Percentiles rank a stretch among this genome's conserved stretches.
These are phyloP conservation scores for Neophaeococcomyces aloes DNA, from an alignment of 2,329 filamentous ascomycete genomes.

Conservation along the genomic window DNA sequence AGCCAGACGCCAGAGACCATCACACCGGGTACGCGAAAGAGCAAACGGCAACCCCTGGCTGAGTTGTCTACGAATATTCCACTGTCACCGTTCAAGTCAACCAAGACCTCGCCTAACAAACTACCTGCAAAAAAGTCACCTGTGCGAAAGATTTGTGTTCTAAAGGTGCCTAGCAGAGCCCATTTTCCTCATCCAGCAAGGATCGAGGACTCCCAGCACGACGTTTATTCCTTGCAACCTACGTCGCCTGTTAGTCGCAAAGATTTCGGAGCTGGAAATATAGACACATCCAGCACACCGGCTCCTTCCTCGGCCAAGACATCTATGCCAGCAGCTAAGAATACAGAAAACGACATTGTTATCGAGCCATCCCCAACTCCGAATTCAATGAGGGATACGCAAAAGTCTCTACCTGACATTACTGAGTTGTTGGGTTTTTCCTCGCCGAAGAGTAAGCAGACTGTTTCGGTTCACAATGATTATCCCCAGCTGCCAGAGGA, in stretches of 20 bases:
- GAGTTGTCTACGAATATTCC: slow-evolving; percentile 12
- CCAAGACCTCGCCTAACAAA: slow-evolving; percentile 7
- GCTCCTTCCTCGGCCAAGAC: not conserved
- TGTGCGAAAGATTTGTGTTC: slow-evolving; percentile 12
- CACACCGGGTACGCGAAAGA: slow-evolving; percentile 10
- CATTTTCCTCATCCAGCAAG: not conserved
- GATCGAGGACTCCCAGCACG: slow-evolving; percentile 15
- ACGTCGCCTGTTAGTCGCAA: slow-evolving; percentile 14
- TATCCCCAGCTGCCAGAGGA: too few relatives aligned
- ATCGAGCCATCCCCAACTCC: not conserved
- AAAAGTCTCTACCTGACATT: slow-evolving; percentile 1
- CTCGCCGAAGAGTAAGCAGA: not conserved
- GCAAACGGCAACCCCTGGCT: slow-evolving; percentile 11
- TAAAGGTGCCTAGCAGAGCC: slow-evolving; percentile 14
- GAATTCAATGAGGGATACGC: not conserved
- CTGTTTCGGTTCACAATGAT: too few relatives aligned
- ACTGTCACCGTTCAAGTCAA: slow-evolving; percentile 2
- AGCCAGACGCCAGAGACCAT: slow-evolving; percentile 20
- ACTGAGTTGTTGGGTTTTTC: not conserved
- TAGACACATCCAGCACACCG: not conserved
- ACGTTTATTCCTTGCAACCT: slow-evolving; percentile 17
- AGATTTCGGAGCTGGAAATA: not conserved
- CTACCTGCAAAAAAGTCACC: slow-evolving; percentile 1
- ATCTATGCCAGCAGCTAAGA: not conserved
- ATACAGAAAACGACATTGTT: not conserved